phyloP scores from a whole-genome alignment of 805 yeast genomes.

The Nematodospora valgi region DNA sequence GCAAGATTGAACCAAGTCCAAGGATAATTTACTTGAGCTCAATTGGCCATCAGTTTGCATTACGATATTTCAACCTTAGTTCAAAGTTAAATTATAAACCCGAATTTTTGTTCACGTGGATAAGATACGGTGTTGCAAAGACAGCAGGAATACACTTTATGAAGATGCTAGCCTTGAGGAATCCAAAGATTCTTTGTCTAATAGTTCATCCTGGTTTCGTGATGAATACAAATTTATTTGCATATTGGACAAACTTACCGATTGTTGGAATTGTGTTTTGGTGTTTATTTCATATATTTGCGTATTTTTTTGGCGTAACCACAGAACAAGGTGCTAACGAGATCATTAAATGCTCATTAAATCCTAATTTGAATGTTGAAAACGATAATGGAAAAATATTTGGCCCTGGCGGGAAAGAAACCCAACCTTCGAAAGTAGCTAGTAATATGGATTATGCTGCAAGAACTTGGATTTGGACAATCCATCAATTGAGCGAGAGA shows the following conservation, averaged over 20 bases:
- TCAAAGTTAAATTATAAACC: slow-evolving; percentile 57
- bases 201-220: slow-evolving; percentile 84
- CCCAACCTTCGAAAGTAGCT: slow-evolving; percentile 58
- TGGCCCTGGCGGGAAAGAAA: slow-evolving; percentile 55
- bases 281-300: slow-evolving; percentile 67
- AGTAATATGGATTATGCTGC: slow-evolving; percentile 55
- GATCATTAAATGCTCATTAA: slow-evolving; percentile 59
- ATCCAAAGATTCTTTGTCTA: slow-evolving; percentile 61
- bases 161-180: slow-evolving; percentile 57
- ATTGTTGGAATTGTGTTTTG: slow-evolving; percentile 73
- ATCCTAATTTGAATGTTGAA: slow-evolving; percentile 45
- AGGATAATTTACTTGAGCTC: slow-evolving; percentile 64
- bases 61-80: slow-evolving; percentile 45
- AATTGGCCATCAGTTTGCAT: slow-evolving; percentile 53
- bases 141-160: slow-evolving; percentile 74
- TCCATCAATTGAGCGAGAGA: slow-evolving; percentile 53
- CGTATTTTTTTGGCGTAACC: slow-evolving; percentile 65
- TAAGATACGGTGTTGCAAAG: slow-evolving; percentile 75
- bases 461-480: slow-evolving; percentile 78
- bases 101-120: slow-evolving; percentile 68
- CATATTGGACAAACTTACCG: slow-evolving; percentile 76
- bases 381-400: slow-evolving; percentile 68
- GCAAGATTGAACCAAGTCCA: slow-evolving; percentile 33
- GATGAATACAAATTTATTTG: slow-evolving; percentile 73
- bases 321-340: slow-evolving; percentile 70